Evolutionary conservation across 306 rosid species (phyloP).

Genomic region (Phaseolus lunatus): DNA sequence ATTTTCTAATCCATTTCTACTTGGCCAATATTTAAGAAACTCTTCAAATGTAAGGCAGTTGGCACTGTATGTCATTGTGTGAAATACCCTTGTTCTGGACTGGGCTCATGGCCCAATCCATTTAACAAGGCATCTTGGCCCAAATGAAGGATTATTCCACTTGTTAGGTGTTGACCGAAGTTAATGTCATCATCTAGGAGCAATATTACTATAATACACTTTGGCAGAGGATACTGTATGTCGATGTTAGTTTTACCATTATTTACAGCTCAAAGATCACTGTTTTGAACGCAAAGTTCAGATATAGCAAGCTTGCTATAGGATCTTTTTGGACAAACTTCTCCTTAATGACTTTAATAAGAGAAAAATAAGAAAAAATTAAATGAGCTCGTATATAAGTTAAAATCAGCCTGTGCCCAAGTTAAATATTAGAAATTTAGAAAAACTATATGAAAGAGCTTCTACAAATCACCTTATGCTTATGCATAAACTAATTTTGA

Average conservation of each 20-base stretch:
- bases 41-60: neutral
- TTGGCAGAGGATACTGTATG: too few species aligned
- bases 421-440: too few species aligned
- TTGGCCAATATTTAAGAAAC: neutral
- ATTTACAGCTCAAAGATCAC: conserved; percentile 19
- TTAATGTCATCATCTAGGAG: neutral
- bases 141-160: neutral
- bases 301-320: conserved; percentile 14
- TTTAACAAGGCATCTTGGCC: neutral
- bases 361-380: too few species aligned
- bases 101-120: neutral
- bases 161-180: neutral
- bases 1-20: neutral
- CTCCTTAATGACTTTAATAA: too few species aligned
- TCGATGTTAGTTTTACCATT: too few species aligned
- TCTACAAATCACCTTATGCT: too few species aligned
- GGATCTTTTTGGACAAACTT: too few species aligned
- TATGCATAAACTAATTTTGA: too few species aligned
- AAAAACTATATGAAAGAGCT: too few species aligned
- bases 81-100: neutral
- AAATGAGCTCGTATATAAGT: too few species aligned
- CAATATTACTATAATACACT: neutral
- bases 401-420: neutral
- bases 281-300: neutral
- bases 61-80: neutral